Conservation (phyloP, 2,329 filamentous ascomycete genomes). For the Paraphoma sp. region DNA sequence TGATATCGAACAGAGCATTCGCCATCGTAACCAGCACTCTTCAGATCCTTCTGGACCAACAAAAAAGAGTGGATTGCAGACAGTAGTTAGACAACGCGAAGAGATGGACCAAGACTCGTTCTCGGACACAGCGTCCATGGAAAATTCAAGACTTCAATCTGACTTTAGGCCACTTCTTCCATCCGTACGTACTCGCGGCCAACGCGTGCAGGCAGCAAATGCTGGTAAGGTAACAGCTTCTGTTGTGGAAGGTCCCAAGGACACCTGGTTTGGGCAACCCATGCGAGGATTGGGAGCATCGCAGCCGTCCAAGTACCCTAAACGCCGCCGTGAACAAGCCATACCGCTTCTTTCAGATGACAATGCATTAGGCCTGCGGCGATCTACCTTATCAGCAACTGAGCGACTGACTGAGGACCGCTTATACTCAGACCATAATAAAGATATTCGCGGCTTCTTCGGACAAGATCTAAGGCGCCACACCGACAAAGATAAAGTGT, state of each 20-base stretch:
- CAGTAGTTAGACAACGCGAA: too few species aligned
- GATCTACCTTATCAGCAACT: neutral
- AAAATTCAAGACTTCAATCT: too few species aligned
- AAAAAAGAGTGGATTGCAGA: too few species aligned
- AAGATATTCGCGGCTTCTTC: constrained; percentile 38
- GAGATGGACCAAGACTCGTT: too few species aligned
- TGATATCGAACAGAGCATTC: constrained; percentile 14
- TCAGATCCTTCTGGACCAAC: too few species aligned
- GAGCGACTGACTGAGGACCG: constrained; percentile 1
- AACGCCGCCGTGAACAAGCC: neutral
- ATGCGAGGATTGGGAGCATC: constrained; percentile 8
- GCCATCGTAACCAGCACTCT: neutral
- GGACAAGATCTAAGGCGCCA: neutral
- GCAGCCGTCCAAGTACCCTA: constrained; percentile 6
- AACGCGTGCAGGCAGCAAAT: too few species aligned
- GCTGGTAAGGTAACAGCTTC: neutral
- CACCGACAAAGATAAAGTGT: neutral
- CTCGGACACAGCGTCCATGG: too few species aligned
- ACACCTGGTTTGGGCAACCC: constrained; percentile 29
- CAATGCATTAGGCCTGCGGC: neutral
- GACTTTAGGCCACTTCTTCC: too few species aligned
- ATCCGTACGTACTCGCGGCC: too few species aligned
- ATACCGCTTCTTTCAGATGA: neutral
- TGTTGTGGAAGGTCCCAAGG: constrained; percentile 14
- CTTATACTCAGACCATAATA: constrained; percentile 17